Base-by-base conservation (phyloP, 2,329 filamentous ascomycete species). In the Paecilomyces sp. region DNA sequence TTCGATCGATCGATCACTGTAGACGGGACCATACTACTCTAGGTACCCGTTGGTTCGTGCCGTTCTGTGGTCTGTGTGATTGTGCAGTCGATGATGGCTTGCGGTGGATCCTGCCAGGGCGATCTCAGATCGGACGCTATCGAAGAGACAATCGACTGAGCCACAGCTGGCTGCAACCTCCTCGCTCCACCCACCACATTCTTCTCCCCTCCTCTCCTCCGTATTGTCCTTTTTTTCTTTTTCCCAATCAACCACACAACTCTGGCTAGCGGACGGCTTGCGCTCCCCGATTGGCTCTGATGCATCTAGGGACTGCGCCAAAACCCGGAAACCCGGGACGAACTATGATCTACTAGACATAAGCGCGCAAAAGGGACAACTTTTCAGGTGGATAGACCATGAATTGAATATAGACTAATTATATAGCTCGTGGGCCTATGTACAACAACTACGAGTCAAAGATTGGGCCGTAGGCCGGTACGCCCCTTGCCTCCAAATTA, bases 401-500 rank as follows among this genome's bases (percentile, higher is more conserved):
- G 15, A 18, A 47, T 47, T 47, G 8, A 47, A 9, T 47, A 47
- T 18, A 47, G 41, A 47, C 41, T 47, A 47, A 18, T 28, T 18
- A 47, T 47, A 47, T 47, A 47, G 41, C 41, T 22, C 41, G 41
- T 47, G 41, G 13, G 41, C 15, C 41, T 47, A 47, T 47, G 41
- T 47, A 47, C 41, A 47, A 47, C n/a, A 47, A 47, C 51, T 53
- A 85, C 52, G 83, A 85, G 73, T 92, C 89, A 76, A 87, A 92
- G 66, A 92, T 89, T 8, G 89, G 87, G 6, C 89, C 89, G 74
- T 83, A 91, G 8, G 88, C 87, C 2, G 84, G 80, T 7, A 91
- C 73, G 0, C 88, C 87, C 58, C 86, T 79, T 41, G 79, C 80
- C 74, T 91, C 87, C 56, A 92, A 75, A 8, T 82, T 86, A 69